Percentiles rank a stretch among this genome's conserved stretches.
Conservation (phyloP, 345 rosid genomes). For the Moricandia moricandioides region DNA sequence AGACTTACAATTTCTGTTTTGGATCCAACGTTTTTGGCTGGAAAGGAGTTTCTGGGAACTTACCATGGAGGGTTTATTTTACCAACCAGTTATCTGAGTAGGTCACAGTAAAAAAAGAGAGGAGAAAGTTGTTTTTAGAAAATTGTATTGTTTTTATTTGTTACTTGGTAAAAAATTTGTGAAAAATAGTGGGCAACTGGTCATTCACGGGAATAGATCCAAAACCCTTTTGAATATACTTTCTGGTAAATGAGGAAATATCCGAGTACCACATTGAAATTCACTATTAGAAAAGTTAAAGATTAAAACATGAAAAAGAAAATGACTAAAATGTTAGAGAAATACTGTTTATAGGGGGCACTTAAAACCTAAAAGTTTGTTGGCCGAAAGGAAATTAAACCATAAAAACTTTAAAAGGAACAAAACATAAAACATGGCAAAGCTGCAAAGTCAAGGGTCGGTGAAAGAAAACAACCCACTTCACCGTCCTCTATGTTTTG, state of each 20-base stretch:
- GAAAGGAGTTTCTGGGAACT: neutral
- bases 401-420: neutral
- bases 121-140: neutral
- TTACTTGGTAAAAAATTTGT: neutral
- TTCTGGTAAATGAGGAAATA: slow-evolving; percentile 19
- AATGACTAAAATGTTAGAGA: neutral
- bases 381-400: neutral
- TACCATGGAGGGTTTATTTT: neutral
- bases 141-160: neutral
- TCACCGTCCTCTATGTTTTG: slow-evolving; percentile 20
- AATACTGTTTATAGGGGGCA: neutral
- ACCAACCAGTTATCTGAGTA: neutral
- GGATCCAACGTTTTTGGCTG: neutral
- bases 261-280: neutral
- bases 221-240: slow-evolving; percentile 2
- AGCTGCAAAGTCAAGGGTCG: slow-evolving; percentile 38
- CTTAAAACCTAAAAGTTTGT: slow-evolving; percentile 2
- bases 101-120: neutral
- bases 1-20: neutral
- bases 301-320: neutral
- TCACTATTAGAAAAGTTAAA: slow-evolving; percentile 21
- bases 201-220: slow-evolving; percentile 19
- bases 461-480: slow-evolving; percentile 25
- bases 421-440: slow-evolving; percentile 6
- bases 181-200: slow-evolving; percentile 17